Base-by-base conservation (phyloP, 768 basidiomycete species). In the Coprinellus aureogranulatus region DNA sequence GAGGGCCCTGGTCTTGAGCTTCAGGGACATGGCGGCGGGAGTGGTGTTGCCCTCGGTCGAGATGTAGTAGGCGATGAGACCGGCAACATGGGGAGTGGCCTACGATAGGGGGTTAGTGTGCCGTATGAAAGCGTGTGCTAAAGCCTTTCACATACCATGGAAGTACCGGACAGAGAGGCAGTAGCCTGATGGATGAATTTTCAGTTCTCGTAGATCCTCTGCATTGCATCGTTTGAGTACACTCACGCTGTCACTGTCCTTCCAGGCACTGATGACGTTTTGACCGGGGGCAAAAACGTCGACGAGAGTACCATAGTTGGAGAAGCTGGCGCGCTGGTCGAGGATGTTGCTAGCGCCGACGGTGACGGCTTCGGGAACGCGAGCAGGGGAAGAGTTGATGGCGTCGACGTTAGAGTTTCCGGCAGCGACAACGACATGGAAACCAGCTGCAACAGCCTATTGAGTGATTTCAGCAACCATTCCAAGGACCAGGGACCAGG, bases 281-380 rank as follows among this genome's bases (percentile, higher is more conserved):
- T 52, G 42, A 20, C 74, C 74, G 25, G 72, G 72, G n/a, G 72
- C 73, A 42, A 69, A 74, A 54, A 75, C 58, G 54, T 73, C 71
- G 53, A 76, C 68, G 49, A 68, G 59, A 18, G 67, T 23, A 22
- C 75, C 75, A 45, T 61, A 74, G 66, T 75, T 75, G 31, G 75
- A 76, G 69, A 68, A 71, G 1, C 54, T 63, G n/a, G 69, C 67
- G 10, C 69, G 62, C n/a, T 61, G 52, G 45, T 72, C 74, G 20
- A 57, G 51, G 59, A 75, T 72, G 54, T 59, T 66, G 22, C 61
- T 62, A 14, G 73, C 71, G 27, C 66, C 75, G 40, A 76, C 70
- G 11, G 73, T 74, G 52, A 71, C 68, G 8, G 67, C 72, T 25
- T 61, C 60, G 5, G 69, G 61, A 2, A 63, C 70, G 55, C 72